Evolutionary conservation across 371 early-diverging fungal genomes (phyloP).

Genomic region (Batkoa obscura): DNA sequence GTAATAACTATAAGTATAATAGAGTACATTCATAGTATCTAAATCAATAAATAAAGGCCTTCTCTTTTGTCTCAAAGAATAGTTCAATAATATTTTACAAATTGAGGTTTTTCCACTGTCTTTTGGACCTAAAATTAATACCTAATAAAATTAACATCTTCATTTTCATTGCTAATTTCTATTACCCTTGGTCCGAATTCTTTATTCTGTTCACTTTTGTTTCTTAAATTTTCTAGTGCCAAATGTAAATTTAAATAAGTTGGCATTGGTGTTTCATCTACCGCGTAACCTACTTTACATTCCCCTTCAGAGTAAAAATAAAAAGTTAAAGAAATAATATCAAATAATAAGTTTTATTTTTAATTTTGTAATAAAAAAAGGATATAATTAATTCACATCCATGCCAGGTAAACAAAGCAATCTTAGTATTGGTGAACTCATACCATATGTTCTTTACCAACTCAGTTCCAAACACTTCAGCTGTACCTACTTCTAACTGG

Average conservation of each 20-base stretch:
- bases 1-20: background rate
- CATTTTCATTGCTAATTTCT: background rate
- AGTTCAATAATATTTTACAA: constrained; percentile 62
- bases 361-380: constrained; percentile 10
- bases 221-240: constrained; percentile 61
- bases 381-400: constrained; percentile 60
- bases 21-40: constrained; percentile 51
- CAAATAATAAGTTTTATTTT: background rate
- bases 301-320: constrained; percentile 29
- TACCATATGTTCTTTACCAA: constrained; percentile 55
- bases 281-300: constrained; percentile 63
- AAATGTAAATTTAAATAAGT: constrained; percentile 72
- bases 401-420: constrained; percentile 87
- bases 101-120: constrained; percentile 84
- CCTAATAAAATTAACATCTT: constrained; percentile 14
- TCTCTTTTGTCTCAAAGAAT: constrained; percentile 52
- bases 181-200: constrained; percentile 41
- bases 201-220: constrained; percentile 22
- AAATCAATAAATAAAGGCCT: constrained; percentile 67
- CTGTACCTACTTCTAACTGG: constrained; percentile 28
- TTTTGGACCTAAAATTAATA: constrained; percentile 73
- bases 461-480: constrained; percentile 85
- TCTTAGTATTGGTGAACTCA: constrained; percentile 58
- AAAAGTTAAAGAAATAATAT: constrained; percentile 9
- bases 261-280: constrained; percentile 86